A percentile compares a stretch with the other conserved stretches of the same genome.
Evolutionary conservation across 306 rosid species (phyloP).

Genomic region (Sindora glabra): DNA sequence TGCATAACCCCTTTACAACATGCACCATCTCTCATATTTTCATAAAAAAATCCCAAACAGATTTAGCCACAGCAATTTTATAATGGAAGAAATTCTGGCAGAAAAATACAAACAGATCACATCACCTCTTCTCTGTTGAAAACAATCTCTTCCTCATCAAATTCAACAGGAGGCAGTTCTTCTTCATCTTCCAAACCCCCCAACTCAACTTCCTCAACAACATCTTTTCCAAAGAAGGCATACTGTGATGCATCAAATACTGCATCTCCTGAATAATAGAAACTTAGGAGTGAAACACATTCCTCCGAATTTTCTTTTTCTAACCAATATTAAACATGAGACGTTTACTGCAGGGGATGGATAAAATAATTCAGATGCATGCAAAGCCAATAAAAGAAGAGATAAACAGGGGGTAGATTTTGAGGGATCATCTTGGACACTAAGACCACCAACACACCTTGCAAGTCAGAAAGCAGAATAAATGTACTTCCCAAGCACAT

Average conservation of each 20-base stretch:
- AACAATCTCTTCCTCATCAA: slow-evolving; percentile 69
- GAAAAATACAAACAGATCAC: background rate
- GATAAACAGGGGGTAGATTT: background rate
- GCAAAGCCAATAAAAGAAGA: background rate
- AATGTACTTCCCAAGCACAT: background rate
- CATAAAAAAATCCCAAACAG: background rate
- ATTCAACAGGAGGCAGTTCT: slow-evolving; percentile 32
- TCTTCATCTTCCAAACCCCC: slow-evolving; percentile 75
- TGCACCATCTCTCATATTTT: background rate
- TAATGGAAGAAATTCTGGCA: background rate
- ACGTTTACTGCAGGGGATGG: background rate
- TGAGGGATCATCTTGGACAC: background rate
- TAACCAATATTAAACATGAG: background rate
- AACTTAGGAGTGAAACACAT: slow-evolving; percentile 6
- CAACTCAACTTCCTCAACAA: slow-evolving; percentile 69
- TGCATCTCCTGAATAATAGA: slow-evolving; percentile 30
- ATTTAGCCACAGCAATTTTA: background rate
- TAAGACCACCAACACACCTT: background rate
- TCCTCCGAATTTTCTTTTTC: background rate
- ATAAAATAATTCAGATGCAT: background rate
- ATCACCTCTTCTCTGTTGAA: slow-evolving; percentile 60
- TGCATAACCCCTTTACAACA: background rate
- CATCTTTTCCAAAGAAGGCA: slow-evolving; percentile 84
- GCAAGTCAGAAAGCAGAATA: background rate
- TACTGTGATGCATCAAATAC: slow-evolving; percentile 92